Conservation (phyloP, 164 flowering plant genomes). For the Chimonanthus salicifolius region DNA sequence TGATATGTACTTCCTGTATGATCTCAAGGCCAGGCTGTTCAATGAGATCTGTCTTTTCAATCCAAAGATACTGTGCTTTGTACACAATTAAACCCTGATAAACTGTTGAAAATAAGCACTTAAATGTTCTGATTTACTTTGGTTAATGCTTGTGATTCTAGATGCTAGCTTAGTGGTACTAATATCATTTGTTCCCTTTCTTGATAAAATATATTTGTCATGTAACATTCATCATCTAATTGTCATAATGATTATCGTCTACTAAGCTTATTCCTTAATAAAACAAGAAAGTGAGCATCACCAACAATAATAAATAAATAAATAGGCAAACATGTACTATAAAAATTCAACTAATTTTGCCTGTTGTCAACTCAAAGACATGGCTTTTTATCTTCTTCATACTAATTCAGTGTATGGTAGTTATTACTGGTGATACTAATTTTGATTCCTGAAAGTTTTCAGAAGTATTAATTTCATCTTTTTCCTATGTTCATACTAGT, state of each 20-base stretch:
- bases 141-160: neutral
- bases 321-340: neutral
- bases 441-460: neutral
- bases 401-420: neutral
- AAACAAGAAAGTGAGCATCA: too few relatives aligned
- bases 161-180: neutral
- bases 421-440: neutral
- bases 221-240: too few relatives aligned
- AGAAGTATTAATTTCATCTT: neutral
- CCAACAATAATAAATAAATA: neutral
- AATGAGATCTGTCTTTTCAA: too few relatives aligned
- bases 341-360: neutral
- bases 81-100: too few relatives aligned
- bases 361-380: neutral
- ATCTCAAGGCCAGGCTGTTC: too few relatives aligned
- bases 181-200: neutral
- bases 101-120: neutral
- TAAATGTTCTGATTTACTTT: neutral
- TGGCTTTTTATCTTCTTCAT: neutral
- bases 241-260: too few relatives aligned
- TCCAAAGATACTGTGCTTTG: too few relatives aligned
- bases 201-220: too few relatives aligned
- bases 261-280: too few relatives aligned
- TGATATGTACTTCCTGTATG: too few relatives aligned
- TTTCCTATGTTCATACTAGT: neutral